Evolutionary conservation across 148 eudicot genomes (phyloP).

Genomic region (Camellia sinensis): DNA sequence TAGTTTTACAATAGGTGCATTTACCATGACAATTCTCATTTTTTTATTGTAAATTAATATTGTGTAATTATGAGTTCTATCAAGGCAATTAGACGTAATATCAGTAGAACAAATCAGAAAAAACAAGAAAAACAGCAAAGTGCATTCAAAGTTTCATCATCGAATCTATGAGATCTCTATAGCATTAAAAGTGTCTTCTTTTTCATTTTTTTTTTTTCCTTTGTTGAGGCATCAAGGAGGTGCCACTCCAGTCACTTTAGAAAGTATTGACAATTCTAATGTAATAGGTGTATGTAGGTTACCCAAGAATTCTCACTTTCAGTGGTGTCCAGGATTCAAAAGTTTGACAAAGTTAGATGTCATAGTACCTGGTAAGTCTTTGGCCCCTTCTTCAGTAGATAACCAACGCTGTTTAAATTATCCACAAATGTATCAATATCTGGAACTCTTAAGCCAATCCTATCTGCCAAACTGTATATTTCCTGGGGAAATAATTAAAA

Average conservation of each 20-base stretch:
- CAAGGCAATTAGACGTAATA: background rate
- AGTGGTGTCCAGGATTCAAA: background rate
- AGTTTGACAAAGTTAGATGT: background rate
- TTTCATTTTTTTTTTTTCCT: too few species aligned
- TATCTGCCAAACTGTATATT: slow-evolving; percentile 90
- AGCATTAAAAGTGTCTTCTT: too few species aligned
- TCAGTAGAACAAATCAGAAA: background rate
- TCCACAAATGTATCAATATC: slow-evolving; percentile 83
- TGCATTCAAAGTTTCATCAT: background rate
- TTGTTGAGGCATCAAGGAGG: too few species aligned
- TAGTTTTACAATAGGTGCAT: too few species aligned
- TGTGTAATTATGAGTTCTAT: background rate
- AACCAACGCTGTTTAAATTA: slow-evolving; percentile 68
- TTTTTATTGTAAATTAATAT: background rate
- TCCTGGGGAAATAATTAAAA: slow-evolving; percentile 51
- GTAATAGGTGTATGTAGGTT: background rate
- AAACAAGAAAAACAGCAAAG: background rate
- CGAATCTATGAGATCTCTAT: too few species aligned
- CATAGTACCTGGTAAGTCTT: slow-evolving; percentile 77
- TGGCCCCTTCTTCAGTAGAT: slow-evolving; percentile 91
- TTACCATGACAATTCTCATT: too few species aligned
- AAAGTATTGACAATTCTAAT: too few species aligned
- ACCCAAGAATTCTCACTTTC: background rate
- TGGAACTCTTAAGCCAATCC: slow-evolving; percentile 84
- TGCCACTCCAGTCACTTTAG: too few species aligned